phyloP scores from a whole-genome alignment of 1,139 yeast species.

The Blastobotrys capitulatus region DNA sequence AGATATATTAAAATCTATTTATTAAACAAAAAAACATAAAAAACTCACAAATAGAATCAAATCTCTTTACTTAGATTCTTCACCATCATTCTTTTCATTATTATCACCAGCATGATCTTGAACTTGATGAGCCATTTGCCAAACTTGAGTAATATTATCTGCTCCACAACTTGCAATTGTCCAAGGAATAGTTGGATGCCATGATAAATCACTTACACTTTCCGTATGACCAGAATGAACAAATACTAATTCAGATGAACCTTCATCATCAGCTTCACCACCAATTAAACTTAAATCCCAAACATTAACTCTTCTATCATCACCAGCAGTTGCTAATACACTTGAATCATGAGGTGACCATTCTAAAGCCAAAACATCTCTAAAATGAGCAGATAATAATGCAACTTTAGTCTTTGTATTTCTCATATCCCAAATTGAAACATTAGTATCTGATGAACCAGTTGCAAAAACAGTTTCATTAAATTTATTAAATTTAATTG shows the following conservation, averaged over 20 bases:
- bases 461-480: conserved; percentile 55
- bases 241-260: conserved; percentile 41
- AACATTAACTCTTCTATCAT: conserved; percentile 66
- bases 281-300: conserved; percentile 54
- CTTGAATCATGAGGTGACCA: conserved; percentile 70
- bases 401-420: conserved; percentile 32
- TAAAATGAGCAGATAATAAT: conserved; percentile 47
- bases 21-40: too few species aligned
- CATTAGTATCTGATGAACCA: conserved; percentile 58
- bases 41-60: too few species aligned
- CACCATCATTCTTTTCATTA: too few species aligned
- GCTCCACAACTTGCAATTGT: conserved; percentile 80
- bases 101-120: conserved; percentile 34
- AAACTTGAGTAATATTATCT: conserved; percentile 83
- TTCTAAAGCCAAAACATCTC: conserved; percentile 60
- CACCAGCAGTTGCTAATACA: conserved; percentile 67
- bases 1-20: too few species aligned
- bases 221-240: conserved; percentile 86
- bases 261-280: conserved; percentile 38
- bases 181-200: conserved; percentile 82
- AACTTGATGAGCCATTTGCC: conserved; percentile 49
- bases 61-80: too few species aligned
- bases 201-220: conserved; percentile 78
- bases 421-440: conserved; percentile 70
- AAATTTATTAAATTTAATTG: conserved; percentile 57